Evolutionary conservation across 805 yeast species (phyloP).

Genomic region (Starmera pachycereana): DNA sequence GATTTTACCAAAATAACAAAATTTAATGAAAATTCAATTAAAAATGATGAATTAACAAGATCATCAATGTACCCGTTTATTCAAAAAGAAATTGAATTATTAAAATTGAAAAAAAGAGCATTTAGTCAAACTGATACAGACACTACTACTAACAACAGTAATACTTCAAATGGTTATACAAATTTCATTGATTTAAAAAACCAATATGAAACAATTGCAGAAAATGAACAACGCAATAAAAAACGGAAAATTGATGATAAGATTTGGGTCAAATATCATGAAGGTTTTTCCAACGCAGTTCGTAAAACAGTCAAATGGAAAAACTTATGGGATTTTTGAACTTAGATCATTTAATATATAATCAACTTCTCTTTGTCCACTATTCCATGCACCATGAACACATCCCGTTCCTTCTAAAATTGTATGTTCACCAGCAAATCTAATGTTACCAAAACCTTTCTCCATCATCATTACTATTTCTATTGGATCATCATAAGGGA

Average conservation of each 20-base stretch:
- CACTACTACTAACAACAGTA: conserved; percentile 4
- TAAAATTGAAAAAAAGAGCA: conserved; percentile 24
- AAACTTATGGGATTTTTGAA: conserved; percentile 38
- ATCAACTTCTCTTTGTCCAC: conserved; percentile 53
- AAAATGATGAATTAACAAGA: conserved; percentile 13
- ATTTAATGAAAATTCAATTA: conserved; percentile 9
- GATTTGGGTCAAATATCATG: conserved; percentile 85
- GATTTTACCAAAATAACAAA: conserved; percentile 13
- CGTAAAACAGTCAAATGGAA: conserved; percentile 74
- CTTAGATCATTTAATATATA: conserved; percentile 18
- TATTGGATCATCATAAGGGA: conserved; percentile 59
- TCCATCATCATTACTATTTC: conserved; percentile 51
- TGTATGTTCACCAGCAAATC: conserved; percentile 93
- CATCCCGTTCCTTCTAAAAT: conserved; percentile 83
- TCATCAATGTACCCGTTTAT: conserved; percentile 14
- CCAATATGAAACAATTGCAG: conserved; percentile 28
- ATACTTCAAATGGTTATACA: conserved; percentile 8
- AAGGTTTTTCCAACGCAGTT: conserved; percentile 89
- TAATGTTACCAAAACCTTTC: conserved; percentile 44
- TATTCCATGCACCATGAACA: conserved; percentile 82
- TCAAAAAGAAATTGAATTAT: conserved; percentile 18
- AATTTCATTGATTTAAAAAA: conserved; percentile 31
- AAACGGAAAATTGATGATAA: conserved; percentile 23
- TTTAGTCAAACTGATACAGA: conserved; percentile 10
- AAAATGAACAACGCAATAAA: conserved; percentile 18